Conservation (phyloP, 2,329 filamentous ascomycete species). For the Knufia petricola region DNA sequence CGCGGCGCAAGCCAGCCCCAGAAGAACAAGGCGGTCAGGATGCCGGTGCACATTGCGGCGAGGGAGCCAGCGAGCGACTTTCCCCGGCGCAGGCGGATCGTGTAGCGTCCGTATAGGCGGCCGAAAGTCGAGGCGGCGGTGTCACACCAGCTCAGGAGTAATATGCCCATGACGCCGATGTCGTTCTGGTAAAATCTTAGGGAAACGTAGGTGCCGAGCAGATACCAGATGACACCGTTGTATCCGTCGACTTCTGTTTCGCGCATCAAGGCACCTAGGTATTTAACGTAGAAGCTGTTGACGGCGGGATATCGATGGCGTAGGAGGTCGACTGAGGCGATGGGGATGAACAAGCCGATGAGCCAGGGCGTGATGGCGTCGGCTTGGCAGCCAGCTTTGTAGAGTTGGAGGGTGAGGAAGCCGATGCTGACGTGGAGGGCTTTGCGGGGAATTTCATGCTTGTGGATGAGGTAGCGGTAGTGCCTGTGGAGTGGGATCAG, state of each 20-base stretch:
- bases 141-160: slow-evolving; percentile 95
- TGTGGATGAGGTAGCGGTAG: slow-evolving; percentile 86
- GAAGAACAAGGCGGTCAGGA: slow-evolving; percentile 73
- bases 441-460: slow-evolving; percentile 93
- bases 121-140: slow-evolving; percentile 94
- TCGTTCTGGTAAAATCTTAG: slow-evolving; percentile 88
- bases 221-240: slow-evolving; percentile 96
- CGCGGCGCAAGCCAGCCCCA: slow-evolving; percentile 76
- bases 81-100: slow-evolving; percentile 69
- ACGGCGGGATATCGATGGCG: slow-evolving; percentile 73
- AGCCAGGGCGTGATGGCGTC: slow-evolving; percentile 73
- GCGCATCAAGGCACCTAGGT: slow-evolving; percentile 85
- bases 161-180: slow-evolving; percentile 74
- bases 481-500: slow-evolving; percentile 90
- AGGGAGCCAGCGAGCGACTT: slow-evolving; percentile 87
- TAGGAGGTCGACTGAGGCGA: slow-evolving; percentile 69
- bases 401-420: slow-evolving; percentile 82
- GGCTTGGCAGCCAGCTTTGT: slow-evolving; percentile 68
- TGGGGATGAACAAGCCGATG: slow-evolving; percentile 70
- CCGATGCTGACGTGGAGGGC: slow-evolving; percentile 90
- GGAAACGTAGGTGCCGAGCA: slow-evolving; percentile 80
- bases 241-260: slow-evolving; percentile 90
- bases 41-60: slow-evolving; percentile 72
- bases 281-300: slow-evolving; percentile 77
- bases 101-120: slow-evolving; percentile 79